These are phyloP conservation scores for Helotiales sp. DNA, from an alignment of 2,329 filamentous ascomycete genomes.

Conservation along the genomic window DNA sequence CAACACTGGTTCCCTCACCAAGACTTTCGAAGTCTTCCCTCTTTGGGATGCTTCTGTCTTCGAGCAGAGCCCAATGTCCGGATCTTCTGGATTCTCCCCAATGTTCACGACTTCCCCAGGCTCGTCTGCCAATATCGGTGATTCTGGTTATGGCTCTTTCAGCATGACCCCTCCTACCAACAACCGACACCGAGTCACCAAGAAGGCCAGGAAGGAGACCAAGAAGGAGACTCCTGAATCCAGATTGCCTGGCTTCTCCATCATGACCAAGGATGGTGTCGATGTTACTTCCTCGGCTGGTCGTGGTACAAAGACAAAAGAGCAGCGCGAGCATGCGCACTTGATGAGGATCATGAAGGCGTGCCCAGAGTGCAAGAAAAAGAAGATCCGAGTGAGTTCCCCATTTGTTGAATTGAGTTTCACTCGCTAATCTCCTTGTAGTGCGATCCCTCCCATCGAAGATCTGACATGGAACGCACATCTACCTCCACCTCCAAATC, in stretches of 20 bases:
- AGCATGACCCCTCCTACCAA: slow-evolving; percentile 26
- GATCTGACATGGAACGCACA: slow-evolving; percentile 25
- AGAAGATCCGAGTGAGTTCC: slow-evolving; percentile 54
- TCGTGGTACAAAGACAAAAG: slow-evolving; percentile 64
- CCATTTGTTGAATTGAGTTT: not conserved
- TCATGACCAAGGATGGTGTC: slow-evolving; percentile 62
- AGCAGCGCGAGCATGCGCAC: slow-evolving; percentile 66
- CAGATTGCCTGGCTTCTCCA: slow-evolving; percentile 62
- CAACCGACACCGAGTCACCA: slow-evolving; percentile 24
- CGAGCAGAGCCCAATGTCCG: slow-evolving; percentile 26
- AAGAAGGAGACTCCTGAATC: slow-evolving; percentile 27
- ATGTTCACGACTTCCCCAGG: slow-evolving; percentile 39
- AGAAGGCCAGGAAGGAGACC: slow-evolving; percentile 31
- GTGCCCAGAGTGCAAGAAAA: slow-evolving; percentile 61
- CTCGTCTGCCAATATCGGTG: slow-evolving; percentile 46
- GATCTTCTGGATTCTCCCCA: slow-evolving; percentile 57
- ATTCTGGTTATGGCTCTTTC: slow-evolving; percentile 29
- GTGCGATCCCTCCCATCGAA: slow-evolving; percentile 35
- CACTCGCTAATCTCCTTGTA: slow-evolving; percentile 18
- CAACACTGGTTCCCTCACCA: slow-evolving; percentile 57
- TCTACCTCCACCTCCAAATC: slow-evolving; percentile 23
- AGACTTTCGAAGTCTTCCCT: slow-evolving; percentile 36
- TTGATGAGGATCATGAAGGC: slow-evolving; percentile 68
- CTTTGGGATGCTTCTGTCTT: slow-evolving; percentile 45
- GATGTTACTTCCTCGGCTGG: slow-evolving; percentile 64